These are phyloP conservation scores for Colletotrichum aenigma DNA, from an alignment of 2,329 filamentous ascomycete species.

Conservation along the genomic window DNA sequence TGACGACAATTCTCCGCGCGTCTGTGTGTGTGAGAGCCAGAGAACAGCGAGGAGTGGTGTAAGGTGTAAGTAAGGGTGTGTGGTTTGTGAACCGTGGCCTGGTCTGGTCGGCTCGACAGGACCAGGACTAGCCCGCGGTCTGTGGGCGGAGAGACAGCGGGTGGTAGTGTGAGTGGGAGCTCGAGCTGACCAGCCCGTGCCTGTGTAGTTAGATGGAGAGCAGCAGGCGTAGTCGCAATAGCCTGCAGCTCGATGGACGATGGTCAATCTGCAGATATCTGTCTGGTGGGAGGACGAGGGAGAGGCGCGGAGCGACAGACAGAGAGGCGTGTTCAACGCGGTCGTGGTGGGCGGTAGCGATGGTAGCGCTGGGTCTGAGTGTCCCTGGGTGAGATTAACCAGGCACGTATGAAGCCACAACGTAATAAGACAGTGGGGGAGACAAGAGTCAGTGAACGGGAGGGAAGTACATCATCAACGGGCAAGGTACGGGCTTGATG, in stretches of 20 bases:
- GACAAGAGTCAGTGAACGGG: slow-evolving; percentile 17
- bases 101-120: background rate
- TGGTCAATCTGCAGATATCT: background rate
- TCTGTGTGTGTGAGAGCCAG: slow-evolving; percentile 23
- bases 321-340: background rate
- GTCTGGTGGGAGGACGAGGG: background rate
- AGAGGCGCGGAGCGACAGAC: background rate
- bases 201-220: background rate
- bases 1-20: slow-evolving; percentile 40
- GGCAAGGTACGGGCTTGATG: background rate
- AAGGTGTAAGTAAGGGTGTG: background rate
- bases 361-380: slow-evolving; percentile 12
- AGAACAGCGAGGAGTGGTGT: slow-evolving; percentile 13
- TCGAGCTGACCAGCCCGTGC: background rate
- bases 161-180: background rate
- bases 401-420: slow-evolving; percentile 18
- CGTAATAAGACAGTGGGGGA: slow-evolving; percentile 20
- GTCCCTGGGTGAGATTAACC: slow-evolving; percentile 16
- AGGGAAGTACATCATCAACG: background rate
- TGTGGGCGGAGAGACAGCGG: slow-evolving; percentile 3
- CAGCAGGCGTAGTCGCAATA: background rate
- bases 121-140: background rate
- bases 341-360: background rate
- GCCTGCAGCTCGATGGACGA: background rate
- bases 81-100: background rate